Evolutionary conservation across 108 stramenopile genomes (phyloP), one percentile per base, ranked within the genome.

Genomic region (Pseudonitzschia delicatissima): DNA sequence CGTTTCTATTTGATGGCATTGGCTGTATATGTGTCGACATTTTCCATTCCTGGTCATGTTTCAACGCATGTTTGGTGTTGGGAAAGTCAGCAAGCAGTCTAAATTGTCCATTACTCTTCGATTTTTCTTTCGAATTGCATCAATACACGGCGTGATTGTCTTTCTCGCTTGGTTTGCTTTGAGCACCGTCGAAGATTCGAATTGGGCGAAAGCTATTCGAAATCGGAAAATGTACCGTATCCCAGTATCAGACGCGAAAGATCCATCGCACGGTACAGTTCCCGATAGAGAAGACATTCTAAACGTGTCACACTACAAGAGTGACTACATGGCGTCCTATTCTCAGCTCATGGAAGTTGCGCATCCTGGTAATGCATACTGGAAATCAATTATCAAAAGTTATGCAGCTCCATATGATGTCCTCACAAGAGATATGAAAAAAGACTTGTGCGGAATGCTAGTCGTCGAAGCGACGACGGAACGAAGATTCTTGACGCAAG

Each of bases 301-400:
- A 11, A 40, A 72, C 2, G 60, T 44, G 12, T 47, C 66, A 9
- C 57, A 73, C 26, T 76, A 70, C 29, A 35, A 64, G 36, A 67
- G 80, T 12, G 42, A 59, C 15, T 67, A 77, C 40, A 27, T 85
- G 44, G 84, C 67, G 15, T 73, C 68, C 1, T 85, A 74, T 52
- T 33, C 66, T 0, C 12, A 61, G 3, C 48, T 85, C 17, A 2
- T 82, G 4, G 81, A 82, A 27, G 40, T 71, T 35, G 57, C 67
- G 7, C 84, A 85, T 55, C 78, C 81, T 31, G 84, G 84, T 48
- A 85, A 85, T 57, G 40, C 26, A 4, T 23, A 34, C 18, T 78
- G 71, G 68, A 80, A 75, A 7, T 12, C 45, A 25, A 26, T 78
- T 39, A 47, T 72, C 2, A 37, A 66, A 3, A 32, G 31, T 3